Evolutionary conservation across 1,284 basidiomycete genomes (phyloP).

Genomic region (Stereum hirsutum): DNA sequence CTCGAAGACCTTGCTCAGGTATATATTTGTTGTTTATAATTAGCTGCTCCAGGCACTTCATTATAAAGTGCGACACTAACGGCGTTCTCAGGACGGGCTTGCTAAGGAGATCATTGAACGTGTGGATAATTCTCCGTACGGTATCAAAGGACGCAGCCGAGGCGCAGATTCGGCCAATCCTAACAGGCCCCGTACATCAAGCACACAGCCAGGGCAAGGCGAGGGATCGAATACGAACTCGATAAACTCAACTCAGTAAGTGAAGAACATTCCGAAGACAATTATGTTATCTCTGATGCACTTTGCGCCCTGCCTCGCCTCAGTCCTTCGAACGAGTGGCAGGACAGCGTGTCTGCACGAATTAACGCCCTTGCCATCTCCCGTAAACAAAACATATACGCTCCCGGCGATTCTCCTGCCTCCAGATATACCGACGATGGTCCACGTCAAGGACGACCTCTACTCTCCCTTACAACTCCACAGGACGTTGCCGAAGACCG

Average conservation of each 20-base stretch:
- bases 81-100: constrained; percentile 43
- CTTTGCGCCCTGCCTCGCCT: constrained; percentile 1
- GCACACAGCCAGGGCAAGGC: constrained; percentile 19
- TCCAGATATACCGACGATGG: neutral
- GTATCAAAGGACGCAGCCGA: constrained; percentile 52
- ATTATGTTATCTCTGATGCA: constrained; percentile 1
- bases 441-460: neutral
- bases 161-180: constrained; percentile 17
- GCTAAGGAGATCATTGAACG: constrained; percentile 69
- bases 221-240: constrained; percentile 5
- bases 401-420: constrained; percentile 5
- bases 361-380: constrained; percentile 29
- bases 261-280: constrained; percentile 7
- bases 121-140: constrained; percentile 69
- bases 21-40: neutral
- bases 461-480: constrained; percentile 1
- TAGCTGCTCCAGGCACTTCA: too few relatives aligned
- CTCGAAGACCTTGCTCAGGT: constrained; percentile 48
- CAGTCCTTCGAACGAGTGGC: constrained; percentile 77
- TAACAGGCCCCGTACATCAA: constrained; percentile 14
- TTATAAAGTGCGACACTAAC: neutral
- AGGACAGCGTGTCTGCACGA: constrained; percentile 31
- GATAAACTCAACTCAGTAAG: constrained; percentile 47
- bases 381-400: constrained; percentile 8
- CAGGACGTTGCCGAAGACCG: neutral